These are phyloP conservation scores for Fusarium poae DNA, from an alignment of 2,329 filamentous ascomycete genomes.

Conservation along the genomic window DNA sequence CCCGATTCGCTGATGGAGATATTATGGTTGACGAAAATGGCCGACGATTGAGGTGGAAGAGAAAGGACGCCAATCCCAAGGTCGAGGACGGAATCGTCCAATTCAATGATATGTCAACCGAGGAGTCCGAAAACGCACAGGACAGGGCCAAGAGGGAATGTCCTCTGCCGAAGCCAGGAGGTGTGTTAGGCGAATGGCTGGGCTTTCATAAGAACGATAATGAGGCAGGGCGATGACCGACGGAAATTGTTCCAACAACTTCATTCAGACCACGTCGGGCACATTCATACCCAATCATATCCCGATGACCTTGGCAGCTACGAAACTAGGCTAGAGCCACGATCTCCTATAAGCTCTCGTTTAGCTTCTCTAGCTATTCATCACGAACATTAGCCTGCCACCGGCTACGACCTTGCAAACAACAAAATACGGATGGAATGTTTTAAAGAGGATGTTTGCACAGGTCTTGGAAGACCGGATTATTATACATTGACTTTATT, in stretches of 20 bases:
- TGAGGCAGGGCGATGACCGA: slow-evolving; percentile 46
- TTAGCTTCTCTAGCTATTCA: neutral
- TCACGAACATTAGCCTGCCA: neutral
- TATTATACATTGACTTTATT: slow-evolving; percentile 1
- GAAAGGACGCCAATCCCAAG: slow-evolving; percentile 54
- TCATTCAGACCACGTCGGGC: neutral
- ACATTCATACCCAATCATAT: neutral
- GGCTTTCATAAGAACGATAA: slow-evolving; percentile 69
- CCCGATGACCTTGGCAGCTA: neutral
- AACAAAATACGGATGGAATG: neutral
- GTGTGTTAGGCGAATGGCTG: slow-evolving; percentile 79
- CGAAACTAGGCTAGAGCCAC: neutral
- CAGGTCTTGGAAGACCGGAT: neutral
- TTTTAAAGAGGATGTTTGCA: neutral
- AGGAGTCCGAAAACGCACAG: slow-evolving; percentile 53
- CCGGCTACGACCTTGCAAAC: neutral
- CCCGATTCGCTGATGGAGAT: slow-evolving; percentile 79
- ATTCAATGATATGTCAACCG: slow-evolving; percentile 58
- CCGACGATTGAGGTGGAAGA: slow-evolving; percentile 60
- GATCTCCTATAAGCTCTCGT: neutral
- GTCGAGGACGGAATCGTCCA: slow-evolving; percentile 63
- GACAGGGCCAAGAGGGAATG: slow-evolving; percentile 77
- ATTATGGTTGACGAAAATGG: slow-evolving; percentile 61
- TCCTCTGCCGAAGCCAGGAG: slow-evolving; percentile 90
- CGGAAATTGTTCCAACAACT: slow-evolving; percentile 12